Percentiles rank a stretch among this genome's conserved stretches.
These are phyloP conservation scores for Trichoderma simmonsii DNA, from an alignment of 2,329 filamentous ascomycete species.

Conservation along the genomic window DNA sequence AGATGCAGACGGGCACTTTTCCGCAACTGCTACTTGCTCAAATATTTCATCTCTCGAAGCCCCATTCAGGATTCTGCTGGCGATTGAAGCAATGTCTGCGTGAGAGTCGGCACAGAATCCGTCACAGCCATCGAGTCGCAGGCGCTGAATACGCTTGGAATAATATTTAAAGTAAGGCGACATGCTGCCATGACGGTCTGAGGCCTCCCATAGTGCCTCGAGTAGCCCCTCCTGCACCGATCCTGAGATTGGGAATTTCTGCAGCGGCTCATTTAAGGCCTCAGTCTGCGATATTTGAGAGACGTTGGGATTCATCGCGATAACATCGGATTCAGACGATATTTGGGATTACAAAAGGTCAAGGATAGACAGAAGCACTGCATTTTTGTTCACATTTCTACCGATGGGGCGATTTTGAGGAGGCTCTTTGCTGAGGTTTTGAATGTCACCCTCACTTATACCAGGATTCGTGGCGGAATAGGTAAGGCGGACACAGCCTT, in stretches of 20 bases:
- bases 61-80: background rate
- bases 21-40: background rate
- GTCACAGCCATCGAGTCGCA: background rate
- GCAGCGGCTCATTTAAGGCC: background rate
- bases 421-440: background rate
- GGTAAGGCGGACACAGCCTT: background rate
- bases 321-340: too few relatives aligned
- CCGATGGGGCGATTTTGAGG: background rate
- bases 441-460: background rate
- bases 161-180: conserved; percentile 2
- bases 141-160: background rate
- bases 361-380: background rate
- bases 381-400: background rate
- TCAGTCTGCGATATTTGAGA: background rate
- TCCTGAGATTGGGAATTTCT: background rate
- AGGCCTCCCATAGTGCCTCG: conserved; percentile 1
- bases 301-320: background rate
- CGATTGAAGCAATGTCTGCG: background rate
- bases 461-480: background rate
- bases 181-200: background rate
- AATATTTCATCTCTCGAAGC: background rate
- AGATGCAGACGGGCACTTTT: background rate
- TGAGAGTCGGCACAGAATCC: background rate
- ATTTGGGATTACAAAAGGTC: background rate
- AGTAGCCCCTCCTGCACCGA: background rate